A percentile compares a stretch with the other conserved stretches of the same genome.
Conservation (phyloP, 257 asterid species). For the Nicotiana otophora region DNA sequence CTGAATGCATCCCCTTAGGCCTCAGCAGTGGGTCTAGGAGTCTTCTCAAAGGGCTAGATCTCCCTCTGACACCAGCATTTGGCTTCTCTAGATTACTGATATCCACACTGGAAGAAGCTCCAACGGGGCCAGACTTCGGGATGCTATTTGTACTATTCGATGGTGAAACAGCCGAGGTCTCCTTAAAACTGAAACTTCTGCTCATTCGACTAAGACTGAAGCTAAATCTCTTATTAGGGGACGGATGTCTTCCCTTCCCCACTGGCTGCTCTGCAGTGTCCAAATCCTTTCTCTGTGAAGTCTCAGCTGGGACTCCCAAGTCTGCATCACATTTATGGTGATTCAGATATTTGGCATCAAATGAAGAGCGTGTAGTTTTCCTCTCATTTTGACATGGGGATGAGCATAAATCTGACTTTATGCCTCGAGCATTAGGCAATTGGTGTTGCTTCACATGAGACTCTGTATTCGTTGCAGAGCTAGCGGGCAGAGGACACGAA, state of each 20-base stretch:
- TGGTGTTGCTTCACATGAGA: conserved; percentile 18
- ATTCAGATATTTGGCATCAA: conserved; percentile 25
- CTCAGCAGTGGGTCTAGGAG: conserved; percentile 70
- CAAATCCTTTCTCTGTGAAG: conserved; percentile 27
- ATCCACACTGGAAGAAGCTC: conserved; percentile 26
- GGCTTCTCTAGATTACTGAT: conserved; percentile 36
- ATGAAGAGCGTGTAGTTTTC: conserved; percentile 21
- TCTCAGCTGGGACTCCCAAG: conserved; percentile 26
- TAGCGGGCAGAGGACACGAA: conserved; percentile 60
- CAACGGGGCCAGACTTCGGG: conserved; percentile 51
- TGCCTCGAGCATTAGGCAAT: conserved; percentile 18
- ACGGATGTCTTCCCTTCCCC: conserved; percentile 54
- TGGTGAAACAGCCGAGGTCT: conserved; percentile 46
- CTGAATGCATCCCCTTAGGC: conserved; percentile 42
- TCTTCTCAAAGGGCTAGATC: conserved; percentile 85
- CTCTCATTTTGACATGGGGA: conserved; percentile 18
- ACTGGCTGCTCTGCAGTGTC: conserved; percentile 30
- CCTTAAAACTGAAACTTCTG: conserved; percentile 88
- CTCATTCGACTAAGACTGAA: conserved; percentile 64
- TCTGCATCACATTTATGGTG: conserved; percentile 24
- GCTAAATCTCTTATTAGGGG: conserved; percentile 72
- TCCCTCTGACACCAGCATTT: conserved; percentile 40
- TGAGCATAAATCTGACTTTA: conserved; percentile 22
- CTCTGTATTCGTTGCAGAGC: conserved; percentile 7
- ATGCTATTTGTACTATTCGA: conserved; percentile 29